phyloP scores from a whole-genome alignment of 1,284 basidiomycete species.

The Fistulina hepatica region DNA sequence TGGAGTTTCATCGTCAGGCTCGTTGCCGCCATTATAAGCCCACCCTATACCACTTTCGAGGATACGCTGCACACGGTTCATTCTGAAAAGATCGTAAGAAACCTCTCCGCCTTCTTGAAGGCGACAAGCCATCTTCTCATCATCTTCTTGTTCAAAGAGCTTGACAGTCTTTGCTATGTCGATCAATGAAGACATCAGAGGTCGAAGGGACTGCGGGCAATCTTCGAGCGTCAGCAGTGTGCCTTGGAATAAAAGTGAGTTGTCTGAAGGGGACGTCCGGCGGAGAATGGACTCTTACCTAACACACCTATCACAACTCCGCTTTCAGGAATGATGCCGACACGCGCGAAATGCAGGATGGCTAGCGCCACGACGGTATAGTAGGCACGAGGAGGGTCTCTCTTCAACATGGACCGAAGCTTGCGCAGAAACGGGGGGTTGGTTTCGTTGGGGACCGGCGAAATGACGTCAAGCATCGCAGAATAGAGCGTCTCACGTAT shows the following conservation, averaged over 20 bases:
- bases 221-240: constrained; percentile 34
- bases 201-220: constrained; percentile 48
- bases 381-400: constrained; percentile 61
- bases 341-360: constrained; percentile 53
- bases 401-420: constrained; percentile 30
- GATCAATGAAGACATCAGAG: constrained; percentile 58
- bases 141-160: constrained; percentile 48
- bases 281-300: constrained; percentile 24
- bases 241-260: not conserved
- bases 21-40: constrained; percentile 18
- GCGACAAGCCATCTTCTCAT: constrained; percentile 27
- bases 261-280: constrained; percentile 8
- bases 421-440: constrained; percentile 38
- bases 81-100: too few relatives aligned
- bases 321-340: constrained; percentile 28
- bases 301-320: constrained; percentile 48
- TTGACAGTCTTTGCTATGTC: constrained; percentile 42
- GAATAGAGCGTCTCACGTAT: constrained; percentile 79
- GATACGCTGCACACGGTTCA: constrained; percentile 52
- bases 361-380: constrained; percentile 66
- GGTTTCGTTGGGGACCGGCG: constrained; percentile 17
- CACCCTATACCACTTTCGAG: constrained; percentile 48
- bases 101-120: not conserved
- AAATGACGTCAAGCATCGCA: constrained; percentile 55
- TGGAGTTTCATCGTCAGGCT: constrained; percentile 11